Evolutionary conservation across 2,329 filamentous ascomycete species (phyloP).

Genomic region (Fusarium citri): DNA sequence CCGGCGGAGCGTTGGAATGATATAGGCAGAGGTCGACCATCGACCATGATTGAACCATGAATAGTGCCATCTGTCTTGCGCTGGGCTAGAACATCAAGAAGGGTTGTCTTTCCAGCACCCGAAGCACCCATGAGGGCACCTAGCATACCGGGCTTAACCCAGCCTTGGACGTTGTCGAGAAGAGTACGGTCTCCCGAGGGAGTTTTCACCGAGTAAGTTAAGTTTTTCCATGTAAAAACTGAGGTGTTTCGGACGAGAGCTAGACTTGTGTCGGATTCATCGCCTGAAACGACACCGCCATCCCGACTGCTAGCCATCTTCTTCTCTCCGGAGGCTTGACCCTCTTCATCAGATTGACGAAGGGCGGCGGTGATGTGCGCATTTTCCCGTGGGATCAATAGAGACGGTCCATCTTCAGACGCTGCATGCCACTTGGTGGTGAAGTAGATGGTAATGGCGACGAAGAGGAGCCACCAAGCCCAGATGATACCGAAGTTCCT

Average conservation of each 20-base stretch:
- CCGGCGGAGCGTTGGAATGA: conserved; percentile 84
- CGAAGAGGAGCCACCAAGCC: conserved; percentile 72
- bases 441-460: conserved; percentile 66
- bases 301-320: conserved; percentile 5
- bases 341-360: conserved; percentile 62
- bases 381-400: conserved; percentile 73
- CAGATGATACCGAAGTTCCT: conserved; percentile 72
- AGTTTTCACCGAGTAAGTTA: conserved; percentile 76
- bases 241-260: conserved; percentile 70
- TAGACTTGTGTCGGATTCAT: conserved; percentile 33
- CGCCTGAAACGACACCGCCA: conserved; percentile 25
- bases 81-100: conserved; percentile 84
- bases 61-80: conserved; percentile 84
- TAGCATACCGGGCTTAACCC: conserved; percentile 83
- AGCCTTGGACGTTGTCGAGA: conserved; percentile 83
- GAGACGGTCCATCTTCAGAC: conserved; percentile 62
- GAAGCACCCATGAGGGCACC: conserved; percentile 85
- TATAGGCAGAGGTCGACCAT: conserved; percentile 75
- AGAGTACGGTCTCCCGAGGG: conserved; percentile 72
- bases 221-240: conserved; percentile 79
- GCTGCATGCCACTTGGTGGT: conserved; percentile 68
- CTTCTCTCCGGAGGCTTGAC: conserved; percentile 47
- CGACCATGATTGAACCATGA: conserved; percentile 78
- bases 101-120: conserved; percentile 86
- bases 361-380: conserved; percentile 52